A percentile compares a stretch with the other conserved stretches of the same genome.
These are phyloP conservation scores for Orbilia quercus DNA, from an alignment of 2,329 filamentous ascomycete genomes.

Conservation along the genomic window DNA sequence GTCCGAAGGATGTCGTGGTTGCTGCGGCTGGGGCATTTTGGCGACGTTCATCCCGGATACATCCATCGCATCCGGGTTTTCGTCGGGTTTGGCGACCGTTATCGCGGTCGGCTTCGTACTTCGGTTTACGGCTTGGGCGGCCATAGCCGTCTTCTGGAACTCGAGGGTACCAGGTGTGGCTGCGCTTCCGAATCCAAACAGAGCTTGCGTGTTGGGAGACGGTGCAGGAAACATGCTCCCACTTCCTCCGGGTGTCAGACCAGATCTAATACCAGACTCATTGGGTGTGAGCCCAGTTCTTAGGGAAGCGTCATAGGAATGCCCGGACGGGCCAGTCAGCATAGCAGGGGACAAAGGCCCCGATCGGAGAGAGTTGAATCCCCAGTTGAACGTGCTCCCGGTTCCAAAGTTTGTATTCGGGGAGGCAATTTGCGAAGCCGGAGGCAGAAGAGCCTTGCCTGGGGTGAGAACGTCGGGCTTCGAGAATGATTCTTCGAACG, in stretches of 20 bases:
- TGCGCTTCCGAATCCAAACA: conserved; percentile 82
- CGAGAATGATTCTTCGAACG: conserved; percentile 94
- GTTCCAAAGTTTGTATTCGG: conserved; percentile 83
- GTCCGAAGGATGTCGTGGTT: conserved; percentile 67
- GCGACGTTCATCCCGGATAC: conserved; percentile 62
- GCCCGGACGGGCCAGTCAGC: conserved; percentile 81
- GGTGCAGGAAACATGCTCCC: conserved; percentile 97
- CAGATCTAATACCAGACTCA: conserved; percentile 91
- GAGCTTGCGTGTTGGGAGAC: conserved; percentile 81
- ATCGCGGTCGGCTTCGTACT: conserved; percentile 62
- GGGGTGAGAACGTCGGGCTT: conserved; percentile 70
- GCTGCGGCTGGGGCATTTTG: conserved; percentile 57
- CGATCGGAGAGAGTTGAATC: conserved; percentile 83
- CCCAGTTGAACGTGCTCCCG: conserved; percentile 81
- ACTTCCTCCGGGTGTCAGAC: conserved; percentile 91
- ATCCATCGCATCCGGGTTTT: conserved; percentile 59
- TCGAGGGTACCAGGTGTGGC: conserved; percentile 91
- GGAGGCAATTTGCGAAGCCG: conserved; percentile 89
- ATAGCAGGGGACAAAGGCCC: conserved; percentile 96
- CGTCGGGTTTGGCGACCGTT: conserved; percentile 68
- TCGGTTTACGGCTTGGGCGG: conserved; percentile 70
- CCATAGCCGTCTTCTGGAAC: conserved; percentile 92
- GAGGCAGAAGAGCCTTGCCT: conserved; percentile 79
- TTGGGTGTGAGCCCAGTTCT: conserved; percentile 90
- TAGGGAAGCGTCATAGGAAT: conserved; percentile 75